A percentile compares a stretch with the other conserved stretches of the same genome.
These are phyloP conservation scores for Aschersonia sp. DNA, from an alignment of 2,329 filamentous ascomycete genomes.

Conservation along the genomic window DNA sequence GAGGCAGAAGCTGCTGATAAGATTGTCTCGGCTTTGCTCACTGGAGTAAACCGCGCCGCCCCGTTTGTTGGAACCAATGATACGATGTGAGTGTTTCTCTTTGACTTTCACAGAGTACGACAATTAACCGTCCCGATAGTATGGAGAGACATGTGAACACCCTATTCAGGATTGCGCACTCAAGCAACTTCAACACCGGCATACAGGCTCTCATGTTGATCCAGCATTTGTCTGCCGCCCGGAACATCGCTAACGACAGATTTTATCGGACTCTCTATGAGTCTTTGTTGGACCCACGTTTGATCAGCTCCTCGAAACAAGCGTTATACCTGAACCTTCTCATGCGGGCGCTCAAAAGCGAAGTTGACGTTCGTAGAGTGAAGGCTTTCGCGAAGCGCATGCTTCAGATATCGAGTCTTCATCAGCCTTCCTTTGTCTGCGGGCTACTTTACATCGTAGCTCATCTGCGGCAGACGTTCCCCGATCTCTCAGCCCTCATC, in stretches of 20 bases:
- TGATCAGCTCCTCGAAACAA: constrained; percentile 85
- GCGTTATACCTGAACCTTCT: constrained; percentile 87
- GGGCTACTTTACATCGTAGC: constrained; percentile 82
- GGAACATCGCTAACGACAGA: constrained; percentile 70
- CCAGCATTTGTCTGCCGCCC: constrained; percentile 73
- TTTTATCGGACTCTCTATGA: constrained; percentile 96
- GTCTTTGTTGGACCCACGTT: constrained; percentile 77
- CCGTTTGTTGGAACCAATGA: constrained; percentile 79
- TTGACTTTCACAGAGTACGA: not conserved
- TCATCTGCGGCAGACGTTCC: constrained; percentile 67
- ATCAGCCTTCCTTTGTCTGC: constrained; percentile 85
- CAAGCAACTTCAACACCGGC: constrained; percentile 96
- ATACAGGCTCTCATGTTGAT: constrained; percentile 91
- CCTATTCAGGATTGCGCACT: constrained; percentile 90
- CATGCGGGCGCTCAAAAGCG: constrained; percentile 75
- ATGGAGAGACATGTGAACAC: constrained; percentile 86
- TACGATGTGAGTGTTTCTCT: constrained; percentile 39
- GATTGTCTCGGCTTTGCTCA: constrained; percentile 78
- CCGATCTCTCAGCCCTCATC: constrained; percentile 63
- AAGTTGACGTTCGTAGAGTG: constrained; percentile 79
- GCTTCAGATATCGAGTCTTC: constrained; percentile 72
- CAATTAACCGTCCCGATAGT: constrained; percentile 19
- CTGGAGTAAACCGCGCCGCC: constrained; percentile 89
- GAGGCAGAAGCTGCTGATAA: constrained; percentile 67
- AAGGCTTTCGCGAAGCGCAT: constrained; percentile 94